These are phyloP conservation scores for Nicotiana otophora DNA, from an alignment of 257 asterid genomes.

Conservation along the genomic window DNA sequence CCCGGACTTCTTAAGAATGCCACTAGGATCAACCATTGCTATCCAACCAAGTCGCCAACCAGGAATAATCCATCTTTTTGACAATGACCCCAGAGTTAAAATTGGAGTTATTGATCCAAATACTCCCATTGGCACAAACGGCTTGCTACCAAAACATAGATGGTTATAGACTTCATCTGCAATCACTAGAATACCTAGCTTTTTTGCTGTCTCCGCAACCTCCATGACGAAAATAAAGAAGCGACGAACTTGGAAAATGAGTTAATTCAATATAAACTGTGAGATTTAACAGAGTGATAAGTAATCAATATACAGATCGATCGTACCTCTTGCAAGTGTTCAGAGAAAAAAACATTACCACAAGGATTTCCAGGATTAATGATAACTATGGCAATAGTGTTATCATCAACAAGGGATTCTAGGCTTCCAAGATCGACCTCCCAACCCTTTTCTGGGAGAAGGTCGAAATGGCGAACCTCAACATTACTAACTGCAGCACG, in stretches of 20 bases:
- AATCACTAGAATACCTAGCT: slow-evolving; percentile 74
- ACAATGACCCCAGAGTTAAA: slow-evolving; percentile 67
- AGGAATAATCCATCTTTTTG: slow-evolving; percentile 85
- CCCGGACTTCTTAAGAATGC: slow-evolving; percentile 59
- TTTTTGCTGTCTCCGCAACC: slow-evolving; percentile 78
- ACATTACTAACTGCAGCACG: slow-evolving; percentile 41
- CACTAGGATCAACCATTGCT: slow-evolving; percentile 54
- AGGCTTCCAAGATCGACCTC: slow-evolving; percentile 70
- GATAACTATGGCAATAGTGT: slow-evolving; percentile 79
- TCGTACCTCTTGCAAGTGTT: slow-evolving; percentile 72
- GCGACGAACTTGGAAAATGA: not conserved
- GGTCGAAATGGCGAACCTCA: slow-evolving; percentile 73
- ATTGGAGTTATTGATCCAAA: slow-evolving; percentile 71
- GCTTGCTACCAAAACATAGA: slow-evolving; percentile 59
- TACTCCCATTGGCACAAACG: slow-evolving; percentile 83
- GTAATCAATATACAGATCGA: not conserved
- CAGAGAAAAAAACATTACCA: slow-evolving; percentile 70
- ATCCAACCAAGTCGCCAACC: slow-evolving; percentile 94
- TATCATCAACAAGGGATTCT: slow-evolving; percentile 64
- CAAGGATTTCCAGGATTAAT: slow-evolving; percentile 95
- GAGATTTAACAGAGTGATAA: not conserved
- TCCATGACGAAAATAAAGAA: slow-evolving; percentile 5
- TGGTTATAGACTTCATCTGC: slow-evolving; percentile 83
- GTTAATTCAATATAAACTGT: not conserved
- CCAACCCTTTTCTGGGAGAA: slow-evolving; percentile 68